Conservation (phyloP, 176 grass and related monocot species). For the Neostapfia colusana region DNA sequence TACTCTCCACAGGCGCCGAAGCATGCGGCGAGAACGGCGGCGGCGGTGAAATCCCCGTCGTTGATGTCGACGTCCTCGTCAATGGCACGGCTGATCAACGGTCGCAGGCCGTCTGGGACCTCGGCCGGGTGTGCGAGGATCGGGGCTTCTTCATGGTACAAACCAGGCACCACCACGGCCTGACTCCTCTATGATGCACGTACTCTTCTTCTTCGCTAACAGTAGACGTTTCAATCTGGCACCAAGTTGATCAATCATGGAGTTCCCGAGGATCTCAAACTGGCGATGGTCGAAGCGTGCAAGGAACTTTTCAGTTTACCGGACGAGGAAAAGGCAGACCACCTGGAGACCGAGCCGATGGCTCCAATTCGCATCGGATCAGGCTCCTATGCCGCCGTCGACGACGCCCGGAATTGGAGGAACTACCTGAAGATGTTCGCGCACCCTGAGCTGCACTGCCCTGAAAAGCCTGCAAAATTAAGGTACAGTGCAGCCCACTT, state of each 20-base stretch:
- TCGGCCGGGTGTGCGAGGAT: conserved; percentile 61
- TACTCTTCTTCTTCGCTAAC: neutral
- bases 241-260: conserved; percentile 73
- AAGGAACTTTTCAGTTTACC: conserved; percentile 51
- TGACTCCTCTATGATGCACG: neutral
- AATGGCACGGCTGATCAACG: conserved; percentile 42
- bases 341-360: conserved; percentile 41
- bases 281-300: conserved; percentile 28
- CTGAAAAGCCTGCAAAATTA: conserved; percentile 48
- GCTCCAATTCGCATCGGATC: conserved; percentile 61
- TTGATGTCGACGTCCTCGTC: conserved; percentile 53
- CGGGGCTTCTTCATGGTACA: conserved; percentile 88
- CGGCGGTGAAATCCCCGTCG: conserved; percentile 41
- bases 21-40: neutral
- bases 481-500: conserved; percentile 39
- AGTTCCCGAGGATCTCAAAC: conserved; percentile 48
- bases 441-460: conserved; percentile 65
- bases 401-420: conserved; percentile 48
- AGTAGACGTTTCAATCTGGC: neutral
- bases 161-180: neutral
- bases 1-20: neutral
- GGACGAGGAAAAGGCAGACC: conserved; percentile 46
- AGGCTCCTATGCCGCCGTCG: conserved; percentile 53
- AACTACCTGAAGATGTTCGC: conserved; percentile 73
- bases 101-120: conserved; percentile 29